These are phyloP conservation scores for Colletotrichum tropicale DNA, from an alignment of 2,329 filamentous ascomycete genomes.

Conservation along the genomic window DNA sequence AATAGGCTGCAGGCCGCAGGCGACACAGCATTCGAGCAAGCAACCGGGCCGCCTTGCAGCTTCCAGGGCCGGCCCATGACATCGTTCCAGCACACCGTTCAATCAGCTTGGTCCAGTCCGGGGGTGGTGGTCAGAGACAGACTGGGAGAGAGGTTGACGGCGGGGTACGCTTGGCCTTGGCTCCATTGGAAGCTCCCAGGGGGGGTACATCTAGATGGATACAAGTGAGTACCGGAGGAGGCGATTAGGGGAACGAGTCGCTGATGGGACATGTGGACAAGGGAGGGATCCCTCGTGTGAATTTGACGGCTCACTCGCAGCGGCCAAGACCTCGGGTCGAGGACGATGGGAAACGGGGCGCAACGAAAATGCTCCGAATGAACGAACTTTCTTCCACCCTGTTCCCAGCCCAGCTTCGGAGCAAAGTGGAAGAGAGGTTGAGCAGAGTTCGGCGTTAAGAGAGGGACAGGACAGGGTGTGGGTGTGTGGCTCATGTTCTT, in stretches of 20 bases:
- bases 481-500: neutral
- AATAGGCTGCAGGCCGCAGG: neutral
- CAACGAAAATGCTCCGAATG: neutral
- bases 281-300: neutral
- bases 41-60: neutral
- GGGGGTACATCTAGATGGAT: neutral
- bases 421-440: neutral
- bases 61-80: conserved; percentile 1
- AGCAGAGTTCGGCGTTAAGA: neutral
- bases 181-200: neutral
- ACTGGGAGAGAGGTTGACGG: neutral
- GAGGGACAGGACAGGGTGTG: neutral
- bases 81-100: conserved; percentile 6
- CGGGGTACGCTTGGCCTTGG: conserved; percentile 1
- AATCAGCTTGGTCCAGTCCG: neutral
- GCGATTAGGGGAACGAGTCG: neutral
- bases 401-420: neutral
- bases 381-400: neutral
- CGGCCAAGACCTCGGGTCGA: neutral
- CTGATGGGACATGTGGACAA: neutral
- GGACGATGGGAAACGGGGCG: neutral
- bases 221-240: neutral
- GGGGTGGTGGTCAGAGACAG: conserved; percentile 8
- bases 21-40: neutral
- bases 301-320: neutral